phyloP scores from a whole-genome alignment of 2,329 filamentous ascomycete genomes.

The Stagonosporopsis cucurbitacearum region DNA sequence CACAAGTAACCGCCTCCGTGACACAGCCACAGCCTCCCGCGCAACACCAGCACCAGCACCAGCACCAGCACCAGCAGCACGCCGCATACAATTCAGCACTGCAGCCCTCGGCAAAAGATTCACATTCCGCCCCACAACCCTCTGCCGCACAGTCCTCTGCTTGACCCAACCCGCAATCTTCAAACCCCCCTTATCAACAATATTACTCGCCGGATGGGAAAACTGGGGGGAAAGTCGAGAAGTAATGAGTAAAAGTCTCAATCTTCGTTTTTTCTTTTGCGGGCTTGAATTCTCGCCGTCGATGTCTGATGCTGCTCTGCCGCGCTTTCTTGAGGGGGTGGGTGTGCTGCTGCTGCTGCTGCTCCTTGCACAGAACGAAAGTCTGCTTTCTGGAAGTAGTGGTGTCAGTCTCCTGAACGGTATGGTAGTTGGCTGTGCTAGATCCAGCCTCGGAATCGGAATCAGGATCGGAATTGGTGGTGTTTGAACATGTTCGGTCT shows the following conservation, averaged over 20 bases:
- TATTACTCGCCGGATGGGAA: constrained; percentile 72
- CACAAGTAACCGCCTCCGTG: constrained; percentile 27
- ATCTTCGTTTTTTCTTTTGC: constrained; percentile 69
- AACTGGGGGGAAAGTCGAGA: constrained; percentile 73
- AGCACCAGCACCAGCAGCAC: constrained; percentile 43
- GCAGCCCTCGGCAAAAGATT: constrained; percentile 69
- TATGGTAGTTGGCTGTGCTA: constrained; percentile 35
- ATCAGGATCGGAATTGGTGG: too few species aligned
- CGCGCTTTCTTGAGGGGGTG: constrained; percentile 59
- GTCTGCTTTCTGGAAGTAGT: constrained; percentile 34
- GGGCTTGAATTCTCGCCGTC: constrained; percentile 60
- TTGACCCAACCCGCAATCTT: constrained; percentile 57
- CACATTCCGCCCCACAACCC: too few species aligned
- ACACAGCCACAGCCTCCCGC: constrained; percentile 28
- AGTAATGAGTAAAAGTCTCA: constrained; percentile 68
- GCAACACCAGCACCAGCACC: constrained; percentile 40
- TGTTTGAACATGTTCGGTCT: neutral
- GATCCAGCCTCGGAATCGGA: constrained; percentile 20
- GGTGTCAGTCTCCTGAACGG: constrained; percentile 41
- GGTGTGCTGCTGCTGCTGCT: too few species aligned
- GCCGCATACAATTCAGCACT: constrained; percentile 67
- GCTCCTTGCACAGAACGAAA: constrained; percentile 44
- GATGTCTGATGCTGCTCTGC: constrained; percentile 63
- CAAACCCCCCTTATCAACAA: constrained; percentile 66
- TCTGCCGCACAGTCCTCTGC: constrained; percentile 57